Conservation (phyloP, 352 stramenopile genomes). For the Phytophthora tentaculata region DNA sequence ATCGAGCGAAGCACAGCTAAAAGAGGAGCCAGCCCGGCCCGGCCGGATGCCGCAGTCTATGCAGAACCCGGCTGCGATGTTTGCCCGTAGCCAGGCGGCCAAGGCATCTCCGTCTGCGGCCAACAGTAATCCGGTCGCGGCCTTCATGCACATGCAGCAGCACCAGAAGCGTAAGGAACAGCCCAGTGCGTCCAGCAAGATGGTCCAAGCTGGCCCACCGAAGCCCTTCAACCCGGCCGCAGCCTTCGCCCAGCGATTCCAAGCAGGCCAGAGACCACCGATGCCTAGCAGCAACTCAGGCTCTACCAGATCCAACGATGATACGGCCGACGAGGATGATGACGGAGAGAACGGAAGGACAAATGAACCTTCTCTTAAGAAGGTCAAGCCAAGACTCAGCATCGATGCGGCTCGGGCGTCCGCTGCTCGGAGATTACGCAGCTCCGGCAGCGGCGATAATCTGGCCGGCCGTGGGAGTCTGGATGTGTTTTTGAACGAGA, state of each 20-base stretch:
- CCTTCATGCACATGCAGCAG: slow-evolving; percentile 66
- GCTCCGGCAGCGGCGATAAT: slow-evolving; percentile 55
- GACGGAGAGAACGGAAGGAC: slow-evolving; percentile 41
- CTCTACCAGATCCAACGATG: slow-evolving; percentile 47
- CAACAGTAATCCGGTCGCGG: slow-evolving; percentile 51
- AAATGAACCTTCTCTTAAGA: slow-evolving; percentile 74
- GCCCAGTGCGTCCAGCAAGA: slow-evolving; percentile 13
- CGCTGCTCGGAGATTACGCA: slow-evolving; percentile 69
- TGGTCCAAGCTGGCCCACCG: slow-evolving; percentile 18
- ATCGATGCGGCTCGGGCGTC: slow-evolving; percentile 81
- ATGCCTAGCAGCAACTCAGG: slow-evolving; percentile 37
- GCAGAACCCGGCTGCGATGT: slow-evolving; percentile 66
- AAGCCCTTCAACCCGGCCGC: slow-evolving; percentile 58
- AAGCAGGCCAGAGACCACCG: slow-evolving; percentile 50
- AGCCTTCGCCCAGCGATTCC: slow-evolving; percentile 64
- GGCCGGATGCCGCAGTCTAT: slow-evolving; percentile 24
- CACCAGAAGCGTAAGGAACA: slow-evolving; percentile 40
- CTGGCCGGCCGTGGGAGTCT: slow-evolving; percentile 65
- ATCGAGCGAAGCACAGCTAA: slow-evolving; percentile 11
- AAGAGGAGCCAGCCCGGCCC: slow-evolving; percentile 23
- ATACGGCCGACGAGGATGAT: slow-evolving; percentile 45
- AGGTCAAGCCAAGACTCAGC: slow-evolving; percentile 75
- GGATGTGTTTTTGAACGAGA: slow-evolving; percentile 84
- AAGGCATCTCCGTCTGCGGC: slow-evolving; percentile 24
- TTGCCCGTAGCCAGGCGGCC: slow-evolving; percentile 51